Conservation (phyloP, 2,329 filamentous ascomycete species). For the Neonectria ditissima region DNA sequence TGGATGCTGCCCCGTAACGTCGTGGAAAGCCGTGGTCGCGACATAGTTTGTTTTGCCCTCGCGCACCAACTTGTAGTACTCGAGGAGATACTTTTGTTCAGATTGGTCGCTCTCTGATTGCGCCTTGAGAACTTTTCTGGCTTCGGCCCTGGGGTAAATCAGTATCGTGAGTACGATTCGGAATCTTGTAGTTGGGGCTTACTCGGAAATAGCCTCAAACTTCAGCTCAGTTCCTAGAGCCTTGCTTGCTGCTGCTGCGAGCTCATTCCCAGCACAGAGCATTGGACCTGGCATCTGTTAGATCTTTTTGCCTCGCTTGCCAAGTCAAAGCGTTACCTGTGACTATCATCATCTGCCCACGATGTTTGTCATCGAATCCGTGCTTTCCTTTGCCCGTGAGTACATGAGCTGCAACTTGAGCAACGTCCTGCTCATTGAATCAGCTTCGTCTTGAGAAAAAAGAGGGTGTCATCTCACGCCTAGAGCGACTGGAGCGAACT, state of each 20-base stretch:
- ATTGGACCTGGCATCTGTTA: constrained; percentile 52
- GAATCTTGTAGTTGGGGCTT: neutral
- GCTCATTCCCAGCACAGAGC: constrained; percentile 59
- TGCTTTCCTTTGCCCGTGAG: constrained; percentile 60
- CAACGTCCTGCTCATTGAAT: constrained; percentile 56
- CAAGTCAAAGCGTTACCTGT: constrained; percentile 52
- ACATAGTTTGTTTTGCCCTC: constrained; percentile 68
- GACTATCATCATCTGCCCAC: constrained; percentile 65
- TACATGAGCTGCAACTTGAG: constrained; percentile 60
- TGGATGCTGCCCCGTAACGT: constrained; percentile 60
- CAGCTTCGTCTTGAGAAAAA: neutral
- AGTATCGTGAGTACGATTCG: neutral
- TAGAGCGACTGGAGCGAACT: constrained; percentile 62
- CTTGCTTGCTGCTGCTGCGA: constrained; percentile 59
- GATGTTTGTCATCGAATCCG: constrained; percentile 62
- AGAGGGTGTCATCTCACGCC: constrained; percentile 48
- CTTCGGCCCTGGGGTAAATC: constrained; percentile 7
- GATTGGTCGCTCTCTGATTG: constrained; percentile 44
- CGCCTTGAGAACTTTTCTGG: constrained; percentile 11
- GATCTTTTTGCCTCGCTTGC: neutral
- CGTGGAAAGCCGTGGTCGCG: constrained; percentile 61
- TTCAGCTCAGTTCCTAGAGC: constrained; percentile 53
- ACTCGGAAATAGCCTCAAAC: constrained; percentile 41
- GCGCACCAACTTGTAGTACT: constrained; percentile 64
- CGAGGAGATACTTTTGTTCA: constrained; percentile 61